phyloP scores from a whole-genome alignment of 495 filamentous ascomycete species.

The Terfezia claveryi region DNA sequence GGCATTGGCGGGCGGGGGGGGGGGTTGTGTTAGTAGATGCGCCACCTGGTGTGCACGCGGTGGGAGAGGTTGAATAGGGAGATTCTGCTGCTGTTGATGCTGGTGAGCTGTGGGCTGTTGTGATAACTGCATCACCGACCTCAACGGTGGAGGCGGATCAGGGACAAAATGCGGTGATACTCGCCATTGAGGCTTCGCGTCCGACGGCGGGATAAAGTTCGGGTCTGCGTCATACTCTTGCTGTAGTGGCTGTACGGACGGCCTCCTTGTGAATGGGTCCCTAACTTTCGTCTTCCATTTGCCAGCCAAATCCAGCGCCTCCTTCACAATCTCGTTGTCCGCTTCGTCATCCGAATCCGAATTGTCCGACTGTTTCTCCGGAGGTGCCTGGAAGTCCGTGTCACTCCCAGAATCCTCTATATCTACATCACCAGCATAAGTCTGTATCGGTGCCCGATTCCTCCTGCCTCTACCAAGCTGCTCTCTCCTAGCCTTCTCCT shows the following conservation, averaged over 20 bases:
- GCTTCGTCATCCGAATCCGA: not conserved
- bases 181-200: not conserved
- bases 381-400: not conserved
- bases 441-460: conserved; percentile 23
- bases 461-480: conserved; percentile 63
- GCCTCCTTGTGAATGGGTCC: not conserved
- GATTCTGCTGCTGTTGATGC: not conserved
- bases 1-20: not conserved
- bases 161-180: not conserved
- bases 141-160: not conserved
- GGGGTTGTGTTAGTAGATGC: not conserved
- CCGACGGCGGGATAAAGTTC: too few species aligned
- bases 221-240: not conserved
- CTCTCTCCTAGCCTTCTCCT: conserved; percentile 30
- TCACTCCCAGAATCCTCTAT: conserved; percentile 1
- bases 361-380: not conserved
- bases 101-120: not conserved
- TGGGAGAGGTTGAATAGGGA: not conserved
- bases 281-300: not conserved
- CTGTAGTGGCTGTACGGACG: not conserved
- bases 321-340: not conserved
- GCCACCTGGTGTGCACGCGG: not conserved
- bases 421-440: conserved; percentile 24
- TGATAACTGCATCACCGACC: not conserved
- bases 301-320: not conserved